Base-by-base conservation (phyloP, 768 basidiomycete species). In the Strobilomyces dryophilus region DNA sequence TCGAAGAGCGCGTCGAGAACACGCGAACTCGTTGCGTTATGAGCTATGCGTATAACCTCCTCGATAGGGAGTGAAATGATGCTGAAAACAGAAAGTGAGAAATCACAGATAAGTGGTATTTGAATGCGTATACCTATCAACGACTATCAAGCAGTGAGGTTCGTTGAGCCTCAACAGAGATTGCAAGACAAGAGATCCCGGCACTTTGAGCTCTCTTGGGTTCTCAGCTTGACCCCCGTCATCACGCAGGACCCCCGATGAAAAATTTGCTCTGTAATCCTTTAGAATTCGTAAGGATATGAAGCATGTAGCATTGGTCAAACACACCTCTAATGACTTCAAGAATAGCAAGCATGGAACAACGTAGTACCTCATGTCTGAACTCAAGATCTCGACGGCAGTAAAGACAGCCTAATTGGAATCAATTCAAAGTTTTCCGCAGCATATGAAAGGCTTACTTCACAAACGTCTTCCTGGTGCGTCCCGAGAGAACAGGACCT, bases 101-200 rank as follows among this genome's bases (percentile, higher is more conserved):
- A 35, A 49, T 20, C 15, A 34, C 6, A 24, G 21, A 31, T n/a
- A 52, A 37, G 42, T 37, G 26, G 35, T 27, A 10, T 36, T 40
- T 21, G 15, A 40, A 51, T 0, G 14, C 29, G 49, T 73, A 53
- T 55, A 91, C 93, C 87, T 89, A 29, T 86, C 77, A 21, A 86
- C 71, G 4, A 94, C 82, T 21, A 81, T 70, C 44, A 79, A 75
- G 61, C 89, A 87, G 59, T 87, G 79, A 2, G 87, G 83, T 9
- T 79, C 75, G 1, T 80, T 69, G 21, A 97, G 76, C 29, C 77
- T 79, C 24, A 98, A 77, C 53, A 98, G 72, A 4, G 88, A 84
- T 68, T 98, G 94, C 2, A 98, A 70, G 12, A 99, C 71, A 17
- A 98, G 69, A 3, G 90, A 88, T 1, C 95, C 95, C 66, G 93